These are phyloP conservation scores for Dendrothele bispora DNA, from an alignment of 768 basidiomycete species.

Conservation along the genomic window DNA sequence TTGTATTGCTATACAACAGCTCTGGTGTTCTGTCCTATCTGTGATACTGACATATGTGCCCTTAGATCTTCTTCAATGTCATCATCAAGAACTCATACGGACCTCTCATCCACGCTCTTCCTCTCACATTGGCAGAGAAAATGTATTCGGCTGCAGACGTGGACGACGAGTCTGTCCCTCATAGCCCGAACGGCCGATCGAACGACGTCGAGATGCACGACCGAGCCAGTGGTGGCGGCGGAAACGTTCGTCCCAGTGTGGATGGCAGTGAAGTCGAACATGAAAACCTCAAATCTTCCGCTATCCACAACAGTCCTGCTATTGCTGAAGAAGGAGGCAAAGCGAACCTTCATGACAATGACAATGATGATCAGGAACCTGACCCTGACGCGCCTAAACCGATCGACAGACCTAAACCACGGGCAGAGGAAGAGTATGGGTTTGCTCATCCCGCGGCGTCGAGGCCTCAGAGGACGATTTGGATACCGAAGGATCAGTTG, in stretches of 20 bases:
- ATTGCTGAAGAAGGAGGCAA: too few species aligned
- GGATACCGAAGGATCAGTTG: constrained; percentile 79
- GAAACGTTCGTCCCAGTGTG: neutral
- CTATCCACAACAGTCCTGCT: too few species aligned
- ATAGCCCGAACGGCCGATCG: too few species aligned
- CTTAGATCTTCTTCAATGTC: constrained; percentile 67
- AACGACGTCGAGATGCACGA: constrained; percentile 1
- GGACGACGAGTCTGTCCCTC: too few species aligned
- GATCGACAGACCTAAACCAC: constrained; percentile 7
- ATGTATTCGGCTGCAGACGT: constrained; percentile 43
- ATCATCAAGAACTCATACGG: constrained; percentile 78
- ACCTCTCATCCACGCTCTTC: constrained; percentile 74
- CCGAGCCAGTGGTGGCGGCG: neutral
- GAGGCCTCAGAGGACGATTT: constrained; percentile 73
- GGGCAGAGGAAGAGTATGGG: constrained; percentile 50
- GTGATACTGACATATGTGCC: neutral
- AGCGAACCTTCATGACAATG: neutral
- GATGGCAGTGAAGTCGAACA: neutral
- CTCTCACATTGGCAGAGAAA: constrained; percentile 75
- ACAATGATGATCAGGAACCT: neutral
- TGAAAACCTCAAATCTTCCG: constrained; percentile 11
- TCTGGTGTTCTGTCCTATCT: too few species aligned
- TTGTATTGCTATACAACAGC: too few species aligned
- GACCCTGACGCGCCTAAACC: constrained; percentile 10
- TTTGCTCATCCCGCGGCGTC: constrained; percentile 88